These are phyloP conservation scores for Candida nitratophila DNA, from an alignment of 805 yeast genomes.

Conservation along the genomic window DNA sequence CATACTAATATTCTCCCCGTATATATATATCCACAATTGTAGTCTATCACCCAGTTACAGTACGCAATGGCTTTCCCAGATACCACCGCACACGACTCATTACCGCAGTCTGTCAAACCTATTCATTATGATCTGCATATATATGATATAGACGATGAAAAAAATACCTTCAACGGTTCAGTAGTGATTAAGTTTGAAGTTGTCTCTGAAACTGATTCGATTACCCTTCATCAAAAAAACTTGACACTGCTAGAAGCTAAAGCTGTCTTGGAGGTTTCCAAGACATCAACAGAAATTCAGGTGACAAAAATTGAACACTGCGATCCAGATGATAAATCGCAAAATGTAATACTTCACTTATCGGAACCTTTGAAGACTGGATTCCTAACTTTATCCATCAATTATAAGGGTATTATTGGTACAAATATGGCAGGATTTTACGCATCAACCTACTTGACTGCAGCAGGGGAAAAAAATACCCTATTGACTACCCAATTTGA, in stretches of 20 bases:
- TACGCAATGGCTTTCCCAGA: slow-evolving; percentile 19
- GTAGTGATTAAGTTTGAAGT: slow-evolving; percentile 43
- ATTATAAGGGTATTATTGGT: slow-evolving; percentile 38
- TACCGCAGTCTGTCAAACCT: slow-evolving; percentile 53
- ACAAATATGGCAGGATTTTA: slow-evolving; percentile 54
- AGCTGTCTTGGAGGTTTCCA: slow-evolving; percentile 12
- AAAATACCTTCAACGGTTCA: slow-evolving; percentile 39
- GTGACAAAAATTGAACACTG: slow-evolving; percentile 9
- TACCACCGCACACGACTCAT: slow-evolving; percentile 40
- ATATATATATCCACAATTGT: too few species aligned
- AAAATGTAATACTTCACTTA: slow-evolving; percentile 57
- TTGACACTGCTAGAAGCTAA: slow-evolving; percentile 25
- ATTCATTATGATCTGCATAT: slow-evolving; percentile 61
- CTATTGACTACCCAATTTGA: slow-evolving; percentile 52
- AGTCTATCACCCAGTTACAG: too few species aligned
- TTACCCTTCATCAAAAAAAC: slow-evolving; percentile 44
- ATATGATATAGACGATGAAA: slow-evolving; percentile 46
- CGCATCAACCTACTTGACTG: slow-evolving; percentile 35
- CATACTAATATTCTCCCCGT: too few species aligned
- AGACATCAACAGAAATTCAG: slow-evolving; percentile 21
- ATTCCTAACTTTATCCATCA: slow-evolving; percentile 22
- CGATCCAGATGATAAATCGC: slow-evolving; percentile 41
- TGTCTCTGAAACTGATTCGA: slow-evolving; percentile 30
- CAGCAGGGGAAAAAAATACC: slow-evolving; percentile 26
- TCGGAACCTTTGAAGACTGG: slow-evolving; percentile 23